Evolutionary conservation across 169 alveolate genomes (phyloP).

Genomic region (Eimeria brunetti): DNA sequence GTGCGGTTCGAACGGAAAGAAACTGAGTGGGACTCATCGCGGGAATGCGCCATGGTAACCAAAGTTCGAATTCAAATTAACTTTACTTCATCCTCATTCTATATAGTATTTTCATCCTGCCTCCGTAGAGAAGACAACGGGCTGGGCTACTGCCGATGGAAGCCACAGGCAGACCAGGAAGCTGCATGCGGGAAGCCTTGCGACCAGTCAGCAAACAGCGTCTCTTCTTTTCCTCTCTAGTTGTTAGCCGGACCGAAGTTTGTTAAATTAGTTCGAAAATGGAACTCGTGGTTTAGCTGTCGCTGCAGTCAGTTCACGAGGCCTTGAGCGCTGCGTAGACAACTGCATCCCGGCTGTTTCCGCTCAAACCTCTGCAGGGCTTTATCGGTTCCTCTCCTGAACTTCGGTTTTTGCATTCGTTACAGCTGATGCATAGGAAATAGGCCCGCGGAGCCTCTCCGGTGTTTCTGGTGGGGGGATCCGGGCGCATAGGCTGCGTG

Average conservation of each 20-base stretch:
- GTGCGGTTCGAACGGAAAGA: background rate
- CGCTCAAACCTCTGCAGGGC: background rate
- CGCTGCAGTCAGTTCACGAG: background rate
- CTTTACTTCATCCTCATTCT: background rate
- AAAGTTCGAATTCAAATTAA: background rate
- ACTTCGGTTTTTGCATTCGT: background rate
- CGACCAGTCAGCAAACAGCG: background rate
- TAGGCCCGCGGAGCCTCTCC: background rate
- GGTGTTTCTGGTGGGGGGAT: background rate
- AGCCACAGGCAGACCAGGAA: background rate
- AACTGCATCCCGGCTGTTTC: background rate
- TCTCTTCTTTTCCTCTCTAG: background rate
- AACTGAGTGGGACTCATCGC: background rate
- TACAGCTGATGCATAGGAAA: background rate
- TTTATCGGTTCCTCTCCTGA: background rate
- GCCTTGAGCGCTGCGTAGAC: background rate
- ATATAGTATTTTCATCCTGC: background rate
- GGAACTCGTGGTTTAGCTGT: background rate
- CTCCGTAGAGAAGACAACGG: background rate
- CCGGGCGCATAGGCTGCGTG: background rate
- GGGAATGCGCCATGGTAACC: background rate
- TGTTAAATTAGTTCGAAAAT: background rate
- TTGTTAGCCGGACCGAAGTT: slow-evolving; percentile 3
- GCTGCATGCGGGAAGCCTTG: slow-evolving; percentile 33
- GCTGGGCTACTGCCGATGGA: background rate